Evolutionary conservation across 306 rosid species (phyloP), one percentile per base, ranked within the genome.

Genomic region (Trifolium dubium): DNA sequence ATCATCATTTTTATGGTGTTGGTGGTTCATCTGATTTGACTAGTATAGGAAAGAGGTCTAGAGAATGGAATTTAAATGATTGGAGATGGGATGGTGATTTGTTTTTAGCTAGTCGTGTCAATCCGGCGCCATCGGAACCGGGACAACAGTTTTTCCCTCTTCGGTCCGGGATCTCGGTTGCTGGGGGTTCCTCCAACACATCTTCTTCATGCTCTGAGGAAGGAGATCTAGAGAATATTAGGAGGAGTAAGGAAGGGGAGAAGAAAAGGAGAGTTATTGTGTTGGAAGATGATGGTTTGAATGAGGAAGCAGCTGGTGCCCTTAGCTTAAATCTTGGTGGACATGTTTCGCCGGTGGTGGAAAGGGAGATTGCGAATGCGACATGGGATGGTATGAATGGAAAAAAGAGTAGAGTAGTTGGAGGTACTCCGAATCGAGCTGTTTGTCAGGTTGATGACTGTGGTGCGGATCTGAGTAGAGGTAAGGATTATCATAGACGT

Each of bases 361-460:
- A 88, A 67, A 86, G 88, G 81, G 98, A 68, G 44, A 60, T 66
- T n/a, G n/a, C n/a, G n/a, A n/a, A n/a, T 51, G 86, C 74, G 14
- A 78, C 67, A 69, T 89, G 89, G 88, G 91, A 86, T 56, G 89
- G 86, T 67, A 28, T 15, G 60, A 79, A 73, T 56, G 89, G 93
- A 60, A 89, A 94, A 86, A 92, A 94, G 77, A 71, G 89, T 15
- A 92, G 82, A 84, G 79, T 87, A 4, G 83, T 80, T 19, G 98
- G 89, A 19, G 82, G 85, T 32, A 35, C 44, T 68, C 82, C 90
- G 0, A 91, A 79, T 80, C 89, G 93, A 12, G 82, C 95, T 0
- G 88, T 88, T 76, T 94, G 99, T 85, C 99, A 94, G 85, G 99
- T 92, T 74, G 97, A 89, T 72, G 93, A 92, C 44, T 94, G 99